A percentile compares a stretch with the other conserved stretches of the same genome.
phyloP scores from a whole-genome alignment of 805 yeast species.

The Candida michaelii region DNA sequence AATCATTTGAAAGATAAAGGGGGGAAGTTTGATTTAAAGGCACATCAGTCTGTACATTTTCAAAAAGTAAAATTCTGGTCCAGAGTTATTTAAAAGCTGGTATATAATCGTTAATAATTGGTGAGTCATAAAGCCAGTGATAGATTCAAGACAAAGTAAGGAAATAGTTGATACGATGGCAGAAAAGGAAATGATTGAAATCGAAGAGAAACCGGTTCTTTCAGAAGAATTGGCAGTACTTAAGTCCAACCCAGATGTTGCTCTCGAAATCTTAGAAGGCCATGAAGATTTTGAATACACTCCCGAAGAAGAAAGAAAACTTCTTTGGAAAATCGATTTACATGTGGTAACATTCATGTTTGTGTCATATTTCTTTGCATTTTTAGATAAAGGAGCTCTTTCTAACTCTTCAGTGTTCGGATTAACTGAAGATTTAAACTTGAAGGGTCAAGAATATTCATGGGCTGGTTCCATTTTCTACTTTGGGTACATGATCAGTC shows the following conservation, averaged over 20 bases:
- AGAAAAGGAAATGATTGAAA: background rate
- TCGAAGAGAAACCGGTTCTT: background rate
- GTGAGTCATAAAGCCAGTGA: too few species aligned
- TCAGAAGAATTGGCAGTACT: background rate
- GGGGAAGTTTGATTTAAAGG: background rate
- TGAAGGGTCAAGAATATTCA: slow-evolving; percentile 17
- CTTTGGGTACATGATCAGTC: slow-evolving; percentile 19
- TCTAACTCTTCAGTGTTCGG: slow-evolving; percentile 31
- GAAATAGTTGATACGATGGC: background rate
- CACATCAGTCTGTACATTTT: background rate
- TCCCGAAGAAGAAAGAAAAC: slow-evolving; percentile 10
- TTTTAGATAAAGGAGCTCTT: slow-evolving; percentile 14
- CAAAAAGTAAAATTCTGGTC: too few species aligned
- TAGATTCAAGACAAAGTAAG: too few species aligned
- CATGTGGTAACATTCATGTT: slow-evolving; percentile 5
- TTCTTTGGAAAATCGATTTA: slow-evolving; percentile 6
- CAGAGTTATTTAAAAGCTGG: too few species aligned
- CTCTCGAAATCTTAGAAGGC: slow-evolving; percentile 5
- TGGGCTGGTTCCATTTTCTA: slow-evolving; percentile 26
- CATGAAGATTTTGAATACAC: slow-evolving; percentile 7
- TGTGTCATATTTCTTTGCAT: slow-evolving; percentile 4
- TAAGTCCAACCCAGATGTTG: slow-evolving; percentile 8
- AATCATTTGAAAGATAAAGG: background rate
- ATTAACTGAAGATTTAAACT: slow-evolving; percentile 20
- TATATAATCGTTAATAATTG: too few species aligned